These are phyloP conservation scores for Populus davidiana DNA, from an alignment of 345 rosid genomes.

Conservation along the genomic window DNA sequence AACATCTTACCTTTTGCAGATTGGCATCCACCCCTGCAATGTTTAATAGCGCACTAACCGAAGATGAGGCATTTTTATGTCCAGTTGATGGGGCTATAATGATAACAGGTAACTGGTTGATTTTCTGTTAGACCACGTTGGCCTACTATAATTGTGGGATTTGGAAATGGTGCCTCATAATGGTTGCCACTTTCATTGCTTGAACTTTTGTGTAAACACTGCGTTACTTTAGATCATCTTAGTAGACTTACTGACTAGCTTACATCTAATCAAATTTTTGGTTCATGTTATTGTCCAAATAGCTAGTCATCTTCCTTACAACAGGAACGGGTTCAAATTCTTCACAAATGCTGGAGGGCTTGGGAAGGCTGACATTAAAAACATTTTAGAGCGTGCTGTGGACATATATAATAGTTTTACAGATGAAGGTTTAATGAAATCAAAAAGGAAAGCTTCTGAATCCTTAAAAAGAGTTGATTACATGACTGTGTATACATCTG, in stretches of 20 bases:
- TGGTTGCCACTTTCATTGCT: constrained; percentile 1
- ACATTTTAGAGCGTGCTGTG: constrained; percentile 81
- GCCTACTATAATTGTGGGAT: not conserved
- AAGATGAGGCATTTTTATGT: constrained; percentile 60
- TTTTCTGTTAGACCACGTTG: constrained; percentile 7
- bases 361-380: constrained; percentile 81
- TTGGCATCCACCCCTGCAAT: constrained; percentile 99
- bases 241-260: not conserved
- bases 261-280: constrained; percentile 17
- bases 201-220: not conserved
- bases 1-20: constrained; percentile 32
- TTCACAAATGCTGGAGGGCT: constrained; percentile 93
- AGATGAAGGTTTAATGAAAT: constrained; percentile 36
- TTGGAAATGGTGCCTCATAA: constrained; percentile 1
- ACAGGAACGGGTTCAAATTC: constrained; percentile 96
- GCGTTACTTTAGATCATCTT: not conserved
- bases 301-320: constrained; percentile 99
- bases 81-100: constrained; percentile 97
- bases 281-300: constrained; percentile 30
- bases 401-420: constrained; percentile 57
- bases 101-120: constrained; percentile 68
- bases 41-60: constrained; percentile 90
- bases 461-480: constrained; percentile 68
- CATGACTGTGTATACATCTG: constrained; percentile 76
- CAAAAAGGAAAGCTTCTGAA: constrained; percentile 37